Conservation (phyloP, 2,329 filamentous ascomycete genomes). For the Colletotrichum eleusines region DNA sequence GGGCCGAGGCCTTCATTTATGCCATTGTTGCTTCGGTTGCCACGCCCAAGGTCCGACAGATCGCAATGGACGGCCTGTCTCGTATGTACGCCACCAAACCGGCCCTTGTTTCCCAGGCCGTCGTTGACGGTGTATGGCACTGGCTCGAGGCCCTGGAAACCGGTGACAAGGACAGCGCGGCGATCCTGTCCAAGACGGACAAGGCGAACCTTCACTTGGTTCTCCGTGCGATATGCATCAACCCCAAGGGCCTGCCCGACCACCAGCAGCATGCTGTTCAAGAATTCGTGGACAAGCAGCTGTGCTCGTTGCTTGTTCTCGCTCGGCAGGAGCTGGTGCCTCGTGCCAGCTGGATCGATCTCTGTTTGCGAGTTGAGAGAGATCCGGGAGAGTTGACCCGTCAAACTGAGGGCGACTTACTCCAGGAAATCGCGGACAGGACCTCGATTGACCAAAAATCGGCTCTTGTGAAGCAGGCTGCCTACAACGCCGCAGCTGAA, state of each 20-base stretch:
- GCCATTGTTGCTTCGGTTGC: constrained; percentile 74
- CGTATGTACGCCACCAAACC: constrained; percentile 73
- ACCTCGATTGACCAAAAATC: constrained; percentile 63
- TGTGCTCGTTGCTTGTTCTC: constrained; percentile 82
- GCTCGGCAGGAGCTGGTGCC: constrained; percentile 83
- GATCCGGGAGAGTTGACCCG: constrained; percentile 85
- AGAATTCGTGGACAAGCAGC: constrained; percentile 68
- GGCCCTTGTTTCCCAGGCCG: constrained; percentile 67
- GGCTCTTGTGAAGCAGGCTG: constrained; percentile 70
- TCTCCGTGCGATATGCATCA: constrained; percentile 73
- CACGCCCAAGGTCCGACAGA: constrained; percentile 72
- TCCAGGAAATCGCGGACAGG: constrained; percentile 73
- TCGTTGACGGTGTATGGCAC: constrained; percentile 82
- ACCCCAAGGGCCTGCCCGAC: constrained; percentile 64
- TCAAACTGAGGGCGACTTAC: constrained; percentile 71
- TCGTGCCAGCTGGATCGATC: constrained; percentile 86
- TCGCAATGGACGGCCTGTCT: constrained; percentile 72
- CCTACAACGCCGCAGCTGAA: constrained; percentile 88
- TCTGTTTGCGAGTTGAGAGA: constrained; percentile 81
- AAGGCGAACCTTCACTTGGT: constrained; percentile 72
- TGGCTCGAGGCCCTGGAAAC: constrained; percentile 77
- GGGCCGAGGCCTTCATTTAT: constrained; percentile 90
- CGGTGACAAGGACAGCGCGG: constrained; percentile 83
- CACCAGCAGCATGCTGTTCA: constrained; percentile 55
- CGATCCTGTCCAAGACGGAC: constrained; percentile 73